phyloP scores from a whole-genome alignment of 1,139 yeast species.

The Candida gigantensis region DNA sequence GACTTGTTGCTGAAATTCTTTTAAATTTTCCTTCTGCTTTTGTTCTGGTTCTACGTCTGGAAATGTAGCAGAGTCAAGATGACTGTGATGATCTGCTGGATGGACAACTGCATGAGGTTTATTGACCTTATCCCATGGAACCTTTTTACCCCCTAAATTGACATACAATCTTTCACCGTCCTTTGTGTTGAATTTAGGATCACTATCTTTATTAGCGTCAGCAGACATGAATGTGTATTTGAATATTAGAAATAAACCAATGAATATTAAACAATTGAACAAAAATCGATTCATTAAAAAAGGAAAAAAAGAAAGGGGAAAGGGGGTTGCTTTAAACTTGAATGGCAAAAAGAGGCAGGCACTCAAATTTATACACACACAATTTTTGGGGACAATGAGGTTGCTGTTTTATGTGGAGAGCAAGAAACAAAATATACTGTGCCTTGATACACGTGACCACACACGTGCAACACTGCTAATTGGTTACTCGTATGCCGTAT shows the following conservation, averaged over 20 bases:
- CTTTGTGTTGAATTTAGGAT: slow-evolving; percentile 15
- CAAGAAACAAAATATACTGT: no score
- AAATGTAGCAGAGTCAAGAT: slow-evolving; percentile 17
- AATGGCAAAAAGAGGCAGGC: slow-evolving; percentile 1
- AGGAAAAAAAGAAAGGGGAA: not conserved
- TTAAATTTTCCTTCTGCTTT: slow-evolving; percentile 23
- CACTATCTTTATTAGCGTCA: slow-evolving; percentile 1
- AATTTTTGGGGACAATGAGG: no score
- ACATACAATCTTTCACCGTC: slow-evolving; percentile 31
- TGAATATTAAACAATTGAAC: slow-evolving; percentile 12
- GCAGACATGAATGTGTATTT: slow-evolving; percentile 5
- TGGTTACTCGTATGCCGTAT: no score
- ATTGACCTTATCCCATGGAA: slow-evolving; percentile 38
- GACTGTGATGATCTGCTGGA: slow-evolving; percentile 22
- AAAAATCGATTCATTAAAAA: slow-evolving; percentile 14
- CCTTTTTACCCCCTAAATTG: slow-evolving; percentile 37
- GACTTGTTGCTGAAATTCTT: slow-evolving; percentile 12
- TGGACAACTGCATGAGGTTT: slow-evolving; percentile 45
- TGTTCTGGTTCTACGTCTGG: slow-evolving; percentile 31
- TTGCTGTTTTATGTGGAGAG: no score
- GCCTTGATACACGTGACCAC: no score
- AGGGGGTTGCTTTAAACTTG: not conserved
- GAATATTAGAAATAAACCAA: slow-evolving; percentile 11
- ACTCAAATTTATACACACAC: no score
- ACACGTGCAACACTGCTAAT: no score